Evolutionary conservation across 192 early-diverging fungal species (phyloP), one percentile per base, ranked within the genome.

Genomic region (Jimgerdemannia flammicorona): DNA sequence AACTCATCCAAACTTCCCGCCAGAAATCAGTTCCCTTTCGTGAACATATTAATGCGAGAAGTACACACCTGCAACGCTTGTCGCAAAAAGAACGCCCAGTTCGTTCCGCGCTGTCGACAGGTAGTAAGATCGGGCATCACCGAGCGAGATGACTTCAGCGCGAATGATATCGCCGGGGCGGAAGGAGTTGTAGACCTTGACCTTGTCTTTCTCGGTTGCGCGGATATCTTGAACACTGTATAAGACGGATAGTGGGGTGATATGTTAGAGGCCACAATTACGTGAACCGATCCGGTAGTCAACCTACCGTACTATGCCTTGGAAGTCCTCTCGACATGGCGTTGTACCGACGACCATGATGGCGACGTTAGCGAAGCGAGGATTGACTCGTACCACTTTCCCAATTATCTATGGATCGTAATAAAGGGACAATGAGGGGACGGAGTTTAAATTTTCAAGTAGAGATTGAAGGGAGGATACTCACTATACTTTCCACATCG

Each of bases 21-120:
- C 11, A 54, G 11, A 54, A 54, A 11, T 54, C 6, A 4, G 11
- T 4, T 54, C 49, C 49, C 4, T 54, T 54, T 54, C 49, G 49
- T 54, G 49, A 54, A 54, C 49, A 54, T 11, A 54, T 54, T 7
- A 54, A 7, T 54, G 49, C 4, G 11, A 54, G 11, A 54, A 54
- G 11, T 54, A 7, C 69, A 77, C 81, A 78, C 91, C 95, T 64
- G 91, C 93, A 4, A 89, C 82, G 82, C 95, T 96, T 69, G 92
- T 92, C 4, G 95, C 96, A 80, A 97, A 94, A 64, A 98, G 91
- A 0, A 98, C 98, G 10, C 98, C 98, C 59, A 95, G 83, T 73
- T 98, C 95, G 75, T 99, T 97, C 78, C 89, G 87, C 3, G 95
- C 94, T 1, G 98, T 99, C 7, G 96, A 94, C 69, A 98, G 79